Conservation (phyloP, 495 filamentous ascomycete genomes). For the Glonium stellatum region DNA sequence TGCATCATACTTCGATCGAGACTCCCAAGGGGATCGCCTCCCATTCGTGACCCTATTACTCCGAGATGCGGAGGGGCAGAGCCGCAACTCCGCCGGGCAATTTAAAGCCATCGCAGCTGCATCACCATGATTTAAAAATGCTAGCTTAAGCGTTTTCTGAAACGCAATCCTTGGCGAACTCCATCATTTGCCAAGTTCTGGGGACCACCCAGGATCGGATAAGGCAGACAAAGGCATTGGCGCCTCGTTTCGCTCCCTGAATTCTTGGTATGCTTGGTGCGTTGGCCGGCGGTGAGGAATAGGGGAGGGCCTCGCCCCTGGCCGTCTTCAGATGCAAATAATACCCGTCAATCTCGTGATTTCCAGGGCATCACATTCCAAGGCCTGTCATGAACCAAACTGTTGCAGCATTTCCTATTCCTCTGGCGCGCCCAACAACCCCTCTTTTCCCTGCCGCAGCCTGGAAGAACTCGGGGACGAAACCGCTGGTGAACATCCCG, state of each 20-base stretch:
- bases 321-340: not conserved
- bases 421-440: not conserved
- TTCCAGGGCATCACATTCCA: not conserved
- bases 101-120: not conserved
- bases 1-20: not conserved
- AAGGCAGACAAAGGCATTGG: not conserved
- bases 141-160: not conserved
- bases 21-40: not conserved
- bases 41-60: not conserved
- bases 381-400: no score
- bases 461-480: slow-evolving; percentile 1
- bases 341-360: not conserved
- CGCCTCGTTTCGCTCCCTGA: not conserved
- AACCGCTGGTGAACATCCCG: slow-evolving; percentile 5
- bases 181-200: not conserved
- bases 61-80: not conserved
- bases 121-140: not conserved
- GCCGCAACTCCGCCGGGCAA: not conserved
- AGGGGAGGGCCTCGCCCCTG: not conserved
- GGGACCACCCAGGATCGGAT: not conserved
- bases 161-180: not conserved
- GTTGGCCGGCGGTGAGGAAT: not conserved
- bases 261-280: no score
- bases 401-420: not conserved
- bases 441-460: slow-evolving; percentile 14